A percentile compares a stretch with the other conserved stretches of the same genome.
Evolutionary conservation across 805 yeast species (phyloP).

Genomic region (Ogataea ganodermae): DNA sequence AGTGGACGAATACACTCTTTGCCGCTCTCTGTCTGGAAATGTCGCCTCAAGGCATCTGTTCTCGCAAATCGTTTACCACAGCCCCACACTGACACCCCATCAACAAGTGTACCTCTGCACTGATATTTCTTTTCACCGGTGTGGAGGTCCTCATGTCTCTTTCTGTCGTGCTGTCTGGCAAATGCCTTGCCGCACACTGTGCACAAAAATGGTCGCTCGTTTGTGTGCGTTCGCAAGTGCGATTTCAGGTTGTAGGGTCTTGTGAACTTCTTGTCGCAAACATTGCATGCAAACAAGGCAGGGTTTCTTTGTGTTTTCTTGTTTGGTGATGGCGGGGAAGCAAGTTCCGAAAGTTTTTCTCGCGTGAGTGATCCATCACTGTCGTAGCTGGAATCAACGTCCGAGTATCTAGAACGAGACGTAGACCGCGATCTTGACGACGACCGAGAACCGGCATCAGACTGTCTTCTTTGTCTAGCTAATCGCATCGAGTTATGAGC

Average conservation of each 20-base stretch:
- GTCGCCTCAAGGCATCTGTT: constrained; percentile 77
- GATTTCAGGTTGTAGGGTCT: constrained; percentile 92
- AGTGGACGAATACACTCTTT: constrained; percentile 68
- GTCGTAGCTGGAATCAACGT: constrained; percentile 34
- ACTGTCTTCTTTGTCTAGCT: constrained; percentile 41
- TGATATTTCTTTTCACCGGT: constrained; percentile 74
- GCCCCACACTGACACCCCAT: constrained; percentile 65
- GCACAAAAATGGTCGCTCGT: constrained; percentile 77
- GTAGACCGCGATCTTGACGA: constrained; percentile 35
- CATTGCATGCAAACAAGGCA: constrained; percentile 71
- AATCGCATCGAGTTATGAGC: constrained; percentile 35
- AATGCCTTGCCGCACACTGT: constrained; percentile 77
- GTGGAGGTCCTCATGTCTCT: constrained; percentile 75
- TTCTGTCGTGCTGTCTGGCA: constrained; percentile 77
- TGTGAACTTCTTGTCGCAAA: constrained; percentile 86
- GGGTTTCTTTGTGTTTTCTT: constrained; percentile 71
- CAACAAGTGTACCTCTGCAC: constrained; percentile 64
- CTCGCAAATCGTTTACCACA: constrained; percentile 80
- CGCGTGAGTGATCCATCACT: constrained; percentile 38
- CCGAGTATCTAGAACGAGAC: constrained; percentile 27
- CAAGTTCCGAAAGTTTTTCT: constrained; percentile 66
- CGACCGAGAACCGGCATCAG: constrained; percentile 33
- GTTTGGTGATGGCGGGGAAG: constrained; percentile 50
- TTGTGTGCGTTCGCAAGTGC: constrained; percentile 87
- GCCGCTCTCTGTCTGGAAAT: constrained; percentile 79